Percentiles rank a stretch among this genome's conserved stretches.
phyloP scores from a whole-genome alignment of 1,139 yeast species.

The Zhuliangozyma parablackwelliae region DNA sequence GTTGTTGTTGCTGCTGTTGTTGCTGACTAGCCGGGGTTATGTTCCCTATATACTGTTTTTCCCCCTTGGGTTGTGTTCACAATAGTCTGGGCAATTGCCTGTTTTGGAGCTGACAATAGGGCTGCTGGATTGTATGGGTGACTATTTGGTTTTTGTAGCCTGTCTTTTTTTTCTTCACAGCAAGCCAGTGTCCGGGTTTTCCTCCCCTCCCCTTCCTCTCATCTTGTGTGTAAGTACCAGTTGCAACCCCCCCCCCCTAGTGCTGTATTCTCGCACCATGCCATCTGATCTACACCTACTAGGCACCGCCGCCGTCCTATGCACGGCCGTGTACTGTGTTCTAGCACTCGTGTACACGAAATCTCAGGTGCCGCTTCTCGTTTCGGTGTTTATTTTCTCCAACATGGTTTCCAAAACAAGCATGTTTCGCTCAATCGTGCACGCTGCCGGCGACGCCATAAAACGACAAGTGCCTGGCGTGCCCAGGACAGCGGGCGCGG shows the following conservation, averaged over 20 bases:
- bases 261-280: no score
- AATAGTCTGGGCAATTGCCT: not conserved
- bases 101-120: slow-evolving; percentile 1
- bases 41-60: no score
- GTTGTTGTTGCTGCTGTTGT: slow-evolving; percentile 5
- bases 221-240: no score
- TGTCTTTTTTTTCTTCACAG: no score
- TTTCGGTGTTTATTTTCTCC: slow-evolving; percentile 25
- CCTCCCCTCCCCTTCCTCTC: no score
- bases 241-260: no score
- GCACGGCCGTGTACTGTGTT: slow-evolving; percentile 5
- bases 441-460: slow-evolving; percentile 1
- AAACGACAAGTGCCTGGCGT: not conserved
- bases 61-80: not conserved
- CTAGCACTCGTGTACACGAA: slow-evolving; percentile 7
- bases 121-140: no score
- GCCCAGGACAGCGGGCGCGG: slow-evolving; percentile 6
- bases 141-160: no score
- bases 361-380: slow-evolving; percentile 26
- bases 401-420: slow-evolving; percentile 31
- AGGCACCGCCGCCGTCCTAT: no score
- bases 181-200: no score
- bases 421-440: slow-evolving; percentile 10
- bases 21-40: no score
- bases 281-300: no score